Conservation (phyloP, 1,284 basidiomycete genomes). For the Ustilago crameri region DNA sequence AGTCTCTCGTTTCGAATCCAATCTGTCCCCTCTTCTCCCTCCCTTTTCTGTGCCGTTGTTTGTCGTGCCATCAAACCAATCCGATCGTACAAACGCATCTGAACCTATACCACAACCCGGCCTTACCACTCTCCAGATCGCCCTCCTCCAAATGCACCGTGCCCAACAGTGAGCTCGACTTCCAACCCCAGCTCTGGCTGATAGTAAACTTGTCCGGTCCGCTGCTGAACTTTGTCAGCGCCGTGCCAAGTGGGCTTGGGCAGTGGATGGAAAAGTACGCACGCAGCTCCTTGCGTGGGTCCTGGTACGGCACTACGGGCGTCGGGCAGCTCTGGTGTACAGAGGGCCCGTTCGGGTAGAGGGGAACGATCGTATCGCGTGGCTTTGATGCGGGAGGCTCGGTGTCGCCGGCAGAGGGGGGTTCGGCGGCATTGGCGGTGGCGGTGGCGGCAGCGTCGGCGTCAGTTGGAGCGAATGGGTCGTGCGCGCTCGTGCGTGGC, state of each 20-base stretch:
- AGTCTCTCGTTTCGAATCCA: not conserved
- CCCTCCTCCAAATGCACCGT: slow-evolving; percentile 69
- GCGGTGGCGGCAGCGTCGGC: not conserved
- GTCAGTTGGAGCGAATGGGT: too few relatives aligned
- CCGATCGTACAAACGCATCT: slow-evolving; percentile 55
- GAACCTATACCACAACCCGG: slow-evolving; percentile 34
- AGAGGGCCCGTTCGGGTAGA: slow-evolving; percentile 32
- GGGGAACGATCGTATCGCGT: slow-evolving; percentile 9
- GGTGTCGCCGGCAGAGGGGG: not conserved
- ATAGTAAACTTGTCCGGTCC: slow-evolving; percentile 86
- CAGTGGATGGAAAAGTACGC: slow-evolving; percentile 85
- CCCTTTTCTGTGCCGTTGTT: too few relatives aligned
- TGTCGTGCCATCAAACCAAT: slow-evolving; percentile 26
- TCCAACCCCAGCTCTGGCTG: slow-evolving; percentile 72
- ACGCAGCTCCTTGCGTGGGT: slow-evolving; percentile 69
- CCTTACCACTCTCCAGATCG: slow-evolving; percentile 68
- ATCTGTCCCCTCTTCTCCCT: not conserved
- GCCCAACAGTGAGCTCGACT: slow-evolving; percentile 68
- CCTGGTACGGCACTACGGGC: slow-evolving; percentile 66
- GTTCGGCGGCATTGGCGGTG: not conserved
- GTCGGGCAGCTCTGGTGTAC: slow-evolving; percentile 26
- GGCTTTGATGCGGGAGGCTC: not conserved
- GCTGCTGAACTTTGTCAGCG: slow-evolving; percentile 83
- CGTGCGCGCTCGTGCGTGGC: not conserved
- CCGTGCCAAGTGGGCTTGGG: slow-evolving; percentile 81